A percentile compares a stretch with the other conserved stretches of the same genome.
Evolutionary conservation across 352 stramenopile species (phyloP).

Genomic region (Thraustochytrium striatum): DNA sequence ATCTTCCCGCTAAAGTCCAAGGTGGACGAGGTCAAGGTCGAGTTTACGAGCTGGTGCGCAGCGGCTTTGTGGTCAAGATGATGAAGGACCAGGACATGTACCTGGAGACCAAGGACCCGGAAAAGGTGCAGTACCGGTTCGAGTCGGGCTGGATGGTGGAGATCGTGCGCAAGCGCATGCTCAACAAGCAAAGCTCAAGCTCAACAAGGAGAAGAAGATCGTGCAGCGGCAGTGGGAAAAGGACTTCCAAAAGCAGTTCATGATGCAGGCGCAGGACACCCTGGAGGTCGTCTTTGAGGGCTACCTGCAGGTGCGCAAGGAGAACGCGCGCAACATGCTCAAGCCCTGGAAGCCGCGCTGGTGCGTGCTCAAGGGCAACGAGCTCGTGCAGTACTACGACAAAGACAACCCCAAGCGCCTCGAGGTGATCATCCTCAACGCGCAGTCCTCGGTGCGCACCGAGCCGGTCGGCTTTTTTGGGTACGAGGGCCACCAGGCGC

Average conservation of each 20-base stretch:
- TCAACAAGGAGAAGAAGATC: not conserved
- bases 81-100: not conserved
- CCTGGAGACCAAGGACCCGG: not conserved
- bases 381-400: slow-evolving; percentile 36
- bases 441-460: not conserved
- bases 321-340: slow-evolving; percentile 42
- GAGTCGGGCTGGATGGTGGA: slow-evolving; percentile 44
- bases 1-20: not conserved
- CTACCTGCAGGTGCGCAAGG: slow-evolving; percentile 35
- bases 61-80: not conserved
- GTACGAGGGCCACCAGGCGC: not conserved
- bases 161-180: slow-evolving; percentile 27
- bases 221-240: not conserved
- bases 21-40: not conserved
- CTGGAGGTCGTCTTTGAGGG: not conserved
- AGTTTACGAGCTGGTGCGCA: not conserved
- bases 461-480: slow-evolving; percentile 34
- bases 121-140: slow-evolving; percentile 8
- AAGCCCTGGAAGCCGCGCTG: slow-evolving; percentile 41
- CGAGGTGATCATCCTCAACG: slow-evolving; percentile 29
- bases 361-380: not conserved
- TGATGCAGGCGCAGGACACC: not conserved
- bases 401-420: slow-evolving; percentile 19
- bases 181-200: slow-evolving; percentile 47
- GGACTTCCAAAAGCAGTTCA: not conserved